phyloP scores from a whole-genome alignment of 345 rosid species.

The Raphanus sativus region DNA sequence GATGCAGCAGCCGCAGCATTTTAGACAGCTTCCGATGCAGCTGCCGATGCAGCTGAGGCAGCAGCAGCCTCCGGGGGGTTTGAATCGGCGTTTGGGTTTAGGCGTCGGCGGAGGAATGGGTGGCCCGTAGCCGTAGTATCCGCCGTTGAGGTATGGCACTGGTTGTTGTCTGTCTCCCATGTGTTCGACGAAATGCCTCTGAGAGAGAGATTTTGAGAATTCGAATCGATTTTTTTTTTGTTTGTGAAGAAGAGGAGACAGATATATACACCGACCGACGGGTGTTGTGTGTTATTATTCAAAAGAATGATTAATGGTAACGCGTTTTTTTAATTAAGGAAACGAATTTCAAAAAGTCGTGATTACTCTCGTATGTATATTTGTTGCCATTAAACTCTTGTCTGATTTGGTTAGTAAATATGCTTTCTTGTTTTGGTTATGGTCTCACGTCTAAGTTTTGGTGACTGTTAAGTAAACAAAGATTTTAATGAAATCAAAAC shows the following conservation, averaged over 20 bases:
- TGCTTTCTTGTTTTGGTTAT: background rate
- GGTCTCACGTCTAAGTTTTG: background rate
- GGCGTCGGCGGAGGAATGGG: slow-evolving; percentile 52
- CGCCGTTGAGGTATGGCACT: slow-evolving; percentile 50
- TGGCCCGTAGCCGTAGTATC: slow-evolving; percentile 79
- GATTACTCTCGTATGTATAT: background rate
- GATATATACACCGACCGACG: background rate
- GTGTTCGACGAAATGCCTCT: slow-evolving; percentile 32
- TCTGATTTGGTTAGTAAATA: background rate
- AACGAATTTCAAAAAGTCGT: slow-evolving; percentile 12
- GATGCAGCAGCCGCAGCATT: slow-evolving; percentile 59
- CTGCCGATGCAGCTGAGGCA: slow-evolving; percentile 42
- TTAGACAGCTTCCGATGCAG: slow-evolving; percentile 40
- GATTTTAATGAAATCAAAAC: background rate
- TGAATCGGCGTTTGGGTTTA: slow-evolving; percentile 40
- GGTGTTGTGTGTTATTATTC: slow-evolving; percentile 2
- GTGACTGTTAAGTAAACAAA: background rate
- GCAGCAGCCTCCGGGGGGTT: slow-evolving; percentile 46
- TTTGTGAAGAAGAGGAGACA: background rate
- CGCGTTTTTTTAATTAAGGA: slow-evolving; percentile 10
- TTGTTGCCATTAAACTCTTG: background rate
- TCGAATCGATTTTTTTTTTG: background rate
- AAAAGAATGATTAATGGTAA: slow-evolving; percentile 1
- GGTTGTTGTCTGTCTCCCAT: slow-evolving; percentile 34
- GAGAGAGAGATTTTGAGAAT: slow-evolving; percentile 13